Evolutionary conservation across 495 filamentous ascomycete genomes (phyloP).

Genomic region (Penicillium tannophilum): DNA sequence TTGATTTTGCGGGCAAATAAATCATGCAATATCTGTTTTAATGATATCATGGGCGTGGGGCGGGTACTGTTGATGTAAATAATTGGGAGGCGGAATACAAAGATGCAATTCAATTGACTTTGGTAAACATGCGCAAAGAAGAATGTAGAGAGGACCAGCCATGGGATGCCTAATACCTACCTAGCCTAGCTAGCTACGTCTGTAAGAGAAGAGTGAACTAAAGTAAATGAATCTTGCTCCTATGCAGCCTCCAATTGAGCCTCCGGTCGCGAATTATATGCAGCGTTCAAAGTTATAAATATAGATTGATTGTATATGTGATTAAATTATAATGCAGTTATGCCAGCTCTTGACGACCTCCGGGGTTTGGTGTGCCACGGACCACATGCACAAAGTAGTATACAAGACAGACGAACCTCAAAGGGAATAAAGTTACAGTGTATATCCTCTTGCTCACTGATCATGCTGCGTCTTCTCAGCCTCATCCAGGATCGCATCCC

Average conservation of each 20-base stretch:
- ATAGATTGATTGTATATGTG: not conserved
- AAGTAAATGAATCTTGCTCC: too few relatives aligned
- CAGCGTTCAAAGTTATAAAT: not conserved
- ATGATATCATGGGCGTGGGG: constrained; percentile 33
- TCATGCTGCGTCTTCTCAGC: constrained; percentile 27
- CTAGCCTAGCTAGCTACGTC: too few relatives aligned
- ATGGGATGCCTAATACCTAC: too few relatives aligned
- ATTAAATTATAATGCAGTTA: not conserved
- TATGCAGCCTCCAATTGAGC: too few relatives aligned
- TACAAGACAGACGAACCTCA: not conserved
- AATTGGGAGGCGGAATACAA: constrained; percentile 26
- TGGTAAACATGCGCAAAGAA: constrained; percentile 3
- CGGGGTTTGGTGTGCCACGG: not conserved
- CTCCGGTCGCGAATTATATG: too few relatives aligned
- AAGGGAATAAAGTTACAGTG: not conserved
- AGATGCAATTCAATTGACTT: constrained; percentile 14
- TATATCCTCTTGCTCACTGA: not conserved
- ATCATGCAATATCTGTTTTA: constrained; percentile 30
- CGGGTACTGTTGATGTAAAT: constrained; percentile 45
- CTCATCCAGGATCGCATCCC: constrained; percentile 66
- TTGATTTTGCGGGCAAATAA: constrained; percentile 25
- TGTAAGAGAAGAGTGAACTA: too few relatives aligned
- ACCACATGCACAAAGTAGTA: not conserved
- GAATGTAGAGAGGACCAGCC: too few relatives aligned
- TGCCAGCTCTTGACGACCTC: not conserved